Conservation (phyloP, 1,284 basidiomycete species). For the Melampsora larici-populina region DNA sequence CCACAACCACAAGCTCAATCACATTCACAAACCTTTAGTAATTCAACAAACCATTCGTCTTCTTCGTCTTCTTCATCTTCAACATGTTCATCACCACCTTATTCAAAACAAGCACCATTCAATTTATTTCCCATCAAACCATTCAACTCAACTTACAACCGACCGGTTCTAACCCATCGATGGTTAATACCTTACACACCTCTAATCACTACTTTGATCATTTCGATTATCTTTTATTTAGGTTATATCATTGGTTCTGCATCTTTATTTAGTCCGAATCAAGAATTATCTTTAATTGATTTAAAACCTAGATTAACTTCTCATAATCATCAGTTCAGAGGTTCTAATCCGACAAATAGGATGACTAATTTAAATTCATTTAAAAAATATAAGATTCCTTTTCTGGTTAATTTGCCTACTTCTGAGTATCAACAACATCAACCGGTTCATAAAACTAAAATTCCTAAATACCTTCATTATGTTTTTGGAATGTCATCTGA, state of each 20-base stretch:
- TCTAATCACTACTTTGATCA: neutral
- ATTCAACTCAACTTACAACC: neutral
- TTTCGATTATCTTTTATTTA: slow-evolving; percentile 5
- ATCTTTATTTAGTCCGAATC: too few species aligned
- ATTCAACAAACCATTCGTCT: slow-evolving; percentile 3
- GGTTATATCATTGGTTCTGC: slow-evolving; percentile 30
- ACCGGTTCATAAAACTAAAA: slow-evolving; percentile 10
- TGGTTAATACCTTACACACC: slow-evolving; percentile 1
- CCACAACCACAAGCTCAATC: neutral
- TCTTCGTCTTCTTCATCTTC: neutral
- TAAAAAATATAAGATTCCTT: slow-evolving; percentile 13
- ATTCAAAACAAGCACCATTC: slow-evolving; percentile 4
- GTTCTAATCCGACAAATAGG: too few species aligned
- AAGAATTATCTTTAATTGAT: too few species aligned
- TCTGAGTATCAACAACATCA: neutral
- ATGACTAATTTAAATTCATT: slow-evolving; percentile 11
- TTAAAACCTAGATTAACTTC: too few species aligned
- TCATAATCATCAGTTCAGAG: neutral
- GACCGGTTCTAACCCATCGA: slow-evolving; percentile 3
- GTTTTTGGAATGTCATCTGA: too few species aligned
- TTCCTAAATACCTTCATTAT: slow-evolving; percentile 31
- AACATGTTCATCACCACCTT: slow-evolving; percentile 7
- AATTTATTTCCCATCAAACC: slow-evolving; percentile 11
- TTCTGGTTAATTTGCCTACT: slow-evolving; percentile 10
- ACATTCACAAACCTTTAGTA: slow-evolving; percentile 4